Conservation (phyloP, 805 yeast species). For the Cyberlindnera americana region DNA sequence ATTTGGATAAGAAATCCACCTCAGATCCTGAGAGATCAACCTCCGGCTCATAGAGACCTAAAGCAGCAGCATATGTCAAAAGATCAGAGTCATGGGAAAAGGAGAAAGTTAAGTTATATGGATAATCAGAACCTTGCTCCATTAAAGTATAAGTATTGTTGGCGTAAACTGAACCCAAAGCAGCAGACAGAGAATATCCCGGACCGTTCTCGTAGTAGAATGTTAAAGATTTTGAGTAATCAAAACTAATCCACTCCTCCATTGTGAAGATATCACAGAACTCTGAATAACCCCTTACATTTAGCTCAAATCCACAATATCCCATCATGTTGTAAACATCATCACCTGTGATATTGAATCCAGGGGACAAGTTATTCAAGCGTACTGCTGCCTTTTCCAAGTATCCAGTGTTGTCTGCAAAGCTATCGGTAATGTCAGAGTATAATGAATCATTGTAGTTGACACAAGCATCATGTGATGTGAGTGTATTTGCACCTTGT, state of each 20-base stretch:
- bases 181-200: conserved; percentile 54
- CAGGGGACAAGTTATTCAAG: conserved; percentile 51
- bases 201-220: conserved; percentile 62
- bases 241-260: conserved; percentile 60
- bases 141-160: conserved; percentile 49
- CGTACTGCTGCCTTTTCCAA: conserved; percentile 54
- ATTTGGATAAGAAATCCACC: conserved; percentile 45
- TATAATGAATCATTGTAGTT: conserved; percentile 30
- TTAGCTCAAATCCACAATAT: conserved; percentile 74
- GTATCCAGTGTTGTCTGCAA: conserved; percentile 31
- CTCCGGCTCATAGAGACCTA: conserved; percentile 46
- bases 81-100: conserved; percentile 76
- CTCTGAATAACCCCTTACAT: conserved; percentile 61
- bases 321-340: conserved; percentile 54
- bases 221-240: conserved; percentile 55
- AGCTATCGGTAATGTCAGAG: conserved; percentile 18
- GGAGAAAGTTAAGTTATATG: conserved; percentile 56
- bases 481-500: conserved; percentile 48
- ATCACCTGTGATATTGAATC: conserved; percentile 43
- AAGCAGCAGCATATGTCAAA: conserved; percentile 56
- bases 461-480: conserved; percentile 43
- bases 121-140: conserved; percentile 45
- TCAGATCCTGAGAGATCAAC: conserved; percentile 40
- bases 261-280: conserved; percentile 67
- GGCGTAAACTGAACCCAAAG: conserved; percentile 59